A percentile compares a stretch with the other conserved stretches of the same genome.
Conservation (phyloP, 495 filamentous ascomycete species). For the Penicillium argentinense region DNA sequence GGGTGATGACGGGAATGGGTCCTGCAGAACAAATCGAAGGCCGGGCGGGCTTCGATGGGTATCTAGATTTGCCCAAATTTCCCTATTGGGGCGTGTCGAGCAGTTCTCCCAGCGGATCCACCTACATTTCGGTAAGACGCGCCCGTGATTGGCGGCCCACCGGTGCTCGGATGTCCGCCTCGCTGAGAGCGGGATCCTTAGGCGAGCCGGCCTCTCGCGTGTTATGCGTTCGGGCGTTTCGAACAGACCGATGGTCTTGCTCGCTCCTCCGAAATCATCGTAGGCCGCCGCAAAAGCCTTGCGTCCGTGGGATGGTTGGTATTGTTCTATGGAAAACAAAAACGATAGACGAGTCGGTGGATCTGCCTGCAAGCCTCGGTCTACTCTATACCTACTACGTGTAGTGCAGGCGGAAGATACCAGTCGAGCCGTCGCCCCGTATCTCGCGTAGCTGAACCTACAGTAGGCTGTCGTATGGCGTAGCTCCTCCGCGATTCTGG, state of each 20-base stretch:
- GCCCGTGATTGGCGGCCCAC: constrained; percentile 32
- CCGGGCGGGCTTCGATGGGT: background rate
- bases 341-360: too few species aligned
- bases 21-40: background rate
- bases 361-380: background rate
- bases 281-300: too few species aligned
- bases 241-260: constrained; percentile 2
- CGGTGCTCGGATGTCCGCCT: constrained; percentile 28
- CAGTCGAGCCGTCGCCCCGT: constrained; percentile 2
- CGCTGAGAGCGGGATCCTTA: constrained; percentile 47
- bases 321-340: background rate
- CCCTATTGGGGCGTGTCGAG: background rate
- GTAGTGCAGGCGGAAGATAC: background rate
- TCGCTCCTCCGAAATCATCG: too few species aligned
- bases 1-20: too few species aligned
- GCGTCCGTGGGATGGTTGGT: background rate
- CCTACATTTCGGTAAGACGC: constrained; percentile 37
- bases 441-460: constrained; percentile 27
- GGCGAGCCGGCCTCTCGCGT: constrained; percentile 29
- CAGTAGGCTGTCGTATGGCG: constrained; percentile 3
- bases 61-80: constrained; percentile 1
- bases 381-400: background rate
- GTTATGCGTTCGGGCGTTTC: too few species aligned
- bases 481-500: constrained; percentile 4
- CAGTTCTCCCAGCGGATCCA: constrained; percentile 1